A percentile compares a stretch with the other conserved stretches of the same genome.
phyloP scores from a whole-genome alignment of 225 moss, liverwort and hornwort genomes.

The Rhytidiadelphus loreus region DNA sequence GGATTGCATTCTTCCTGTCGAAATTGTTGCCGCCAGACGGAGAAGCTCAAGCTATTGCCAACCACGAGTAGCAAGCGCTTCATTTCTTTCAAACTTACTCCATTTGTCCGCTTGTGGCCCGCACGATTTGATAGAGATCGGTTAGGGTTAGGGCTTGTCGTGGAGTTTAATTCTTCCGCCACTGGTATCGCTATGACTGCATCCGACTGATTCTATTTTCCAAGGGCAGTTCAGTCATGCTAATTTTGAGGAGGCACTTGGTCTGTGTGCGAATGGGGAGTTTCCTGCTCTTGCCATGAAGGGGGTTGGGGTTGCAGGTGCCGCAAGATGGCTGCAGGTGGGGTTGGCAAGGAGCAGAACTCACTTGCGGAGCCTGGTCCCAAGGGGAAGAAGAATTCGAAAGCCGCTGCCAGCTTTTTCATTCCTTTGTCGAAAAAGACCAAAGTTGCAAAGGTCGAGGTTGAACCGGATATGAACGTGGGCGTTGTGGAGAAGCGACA shows the following conservation, averaged over 20 bases:
- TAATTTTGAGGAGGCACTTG: neutral
- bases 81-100: neutral
- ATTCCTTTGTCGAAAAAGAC: slow-evolving; percentile 22
- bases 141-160: neutral
- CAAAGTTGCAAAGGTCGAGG: neutral
- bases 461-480: neutral
- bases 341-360: neutral
- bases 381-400: slow-evolving; percentile 2
- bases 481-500: neutral
- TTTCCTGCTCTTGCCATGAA: neutral
- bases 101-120: neutral
- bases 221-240: neutral
- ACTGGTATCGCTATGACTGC: neutral
- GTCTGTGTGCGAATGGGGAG: neutral
- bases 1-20: neutral
- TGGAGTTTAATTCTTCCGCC: neutral
- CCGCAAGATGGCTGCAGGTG: slow-evolving; percentile 10
- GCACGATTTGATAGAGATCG: neutral
- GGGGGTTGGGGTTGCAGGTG: neutral
- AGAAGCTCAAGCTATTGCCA: neutral
- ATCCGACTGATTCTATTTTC: neutral
- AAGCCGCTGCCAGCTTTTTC: slow-evolving; percentile 20
- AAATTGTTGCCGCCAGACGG: neutral
- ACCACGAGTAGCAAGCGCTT: neutral
- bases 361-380: neutral